Percentiles rank a stretch among this genome's conserved stretches.
These are phyloP conservation scores for Rossbeevera mucosa DNA, from an alignment of 768 basidiomycete species.

Conservation along the genomic window DNA sequence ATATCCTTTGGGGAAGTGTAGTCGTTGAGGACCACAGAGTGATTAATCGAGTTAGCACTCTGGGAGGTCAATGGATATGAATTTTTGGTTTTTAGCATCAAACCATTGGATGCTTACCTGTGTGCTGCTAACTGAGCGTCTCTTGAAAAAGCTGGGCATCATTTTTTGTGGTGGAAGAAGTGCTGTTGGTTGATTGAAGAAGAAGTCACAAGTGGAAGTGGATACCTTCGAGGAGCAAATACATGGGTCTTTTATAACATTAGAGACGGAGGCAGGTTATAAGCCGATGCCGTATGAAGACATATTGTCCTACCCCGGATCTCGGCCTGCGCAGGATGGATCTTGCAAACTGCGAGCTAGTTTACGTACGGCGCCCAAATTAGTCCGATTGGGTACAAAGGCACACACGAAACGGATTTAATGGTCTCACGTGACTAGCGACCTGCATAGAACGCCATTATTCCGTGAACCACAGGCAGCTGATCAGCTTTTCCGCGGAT, in stretches of 20 bases:
- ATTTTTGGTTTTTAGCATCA: not conserved
- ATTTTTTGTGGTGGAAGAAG: not conserved
- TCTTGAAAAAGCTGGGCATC: constrained; percentile 23
- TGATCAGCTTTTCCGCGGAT: not conserved
- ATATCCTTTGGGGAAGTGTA: constrained; percentile 20
- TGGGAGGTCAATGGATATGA: constrained; percentile 1
- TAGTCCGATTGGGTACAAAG: not conserved
- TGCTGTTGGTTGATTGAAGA: not conserved
- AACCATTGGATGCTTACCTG: constrained; percentile 13
- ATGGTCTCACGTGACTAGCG: not conserved
- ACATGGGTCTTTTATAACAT: constrained; percentile 19
- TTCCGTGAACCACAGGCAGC: not conserved
- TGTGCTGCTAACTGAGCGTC: constrained; percentile 16
- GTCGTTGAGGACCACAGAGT: constrained; percentile 9
- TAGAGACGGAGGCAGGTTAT: not conserved
- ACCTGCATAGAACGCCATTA: not conserved
- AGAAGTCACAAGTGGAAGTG: not conserved
- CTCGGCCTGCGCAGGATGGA: constrained; percentile 5
- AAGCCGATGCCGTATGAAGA: not conserved
- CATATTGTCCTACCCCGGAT: constrained; percentile 11
- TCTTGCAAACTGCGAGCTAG: constrained; percentile 10
- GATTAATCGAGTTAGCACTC: constrained; percentile 17
- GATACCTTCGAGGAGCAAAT: not conserved
- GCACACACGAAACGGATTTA: no score
- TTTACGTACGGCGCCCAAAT: not conserved